Evolutionary conservation across 1,139 yeast genomes (phyloP), one percentile per base, ranked within the genome.

Genomic region (Pichia sp.): DNA sequence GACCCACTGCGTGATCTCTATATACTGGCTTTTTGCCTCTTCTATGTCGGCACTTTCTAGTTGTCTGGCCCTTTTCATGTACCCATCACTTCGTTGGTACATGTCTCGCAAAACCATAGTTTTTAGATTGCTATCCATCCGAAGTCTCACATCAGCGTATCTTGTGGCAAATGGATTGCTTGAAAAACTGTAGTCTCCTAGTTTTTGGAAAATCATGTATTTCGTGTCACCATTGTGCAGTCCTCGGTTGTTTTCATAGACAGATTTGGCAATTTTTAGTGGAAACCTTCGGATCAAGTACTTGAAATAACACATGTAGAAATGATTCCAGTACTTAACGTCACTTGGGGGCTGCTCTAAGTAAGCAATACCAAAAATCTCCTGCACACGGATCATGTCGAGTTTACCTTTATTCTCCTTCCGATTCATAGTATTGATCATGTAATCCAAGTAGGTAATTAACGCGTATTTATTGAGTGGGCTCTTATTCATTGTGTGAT

Each of bases 131-230:
- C 45, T 19, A 15, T 59, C 51, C 10, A 68, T 26, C 31, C 53
- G 40, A 4, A 67, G 44, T 23, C 57, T 45, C 1, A 67, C 67
- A 46, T 66, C 61, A 13, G 60, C 59, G 38, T 46, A 59, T 36
- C 66, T 57, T 5, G 59, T 56, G 1, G 50, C 23, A 54, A 67
- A 69, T 3, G 72, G 72, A 54, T 69, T 68, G 6, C 26, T 30
- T 8, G 31, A 5, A 49, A 52, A 63, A 1, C 49, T 46, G 53
- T 58, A 61, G 31, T 60, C 60, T 29, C 34, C 47, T 5, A 61
- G 16, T 11, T 58, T 53, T 34, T 57, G 52, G 49, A 64, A 64
- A 34, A 48, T 46, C 32, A 13, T 36, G 49, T 26, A 15, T 26
- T 8, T 23, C 30, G 29, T 11, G 56, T 15, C 36, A 10, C 23